A percentile compares a stretch with the other conserved stretches of the same genome.
These are phyloP conservation scores for Didymella lethalis DNA, from an alignment of 2,329 filamentous ascomycete genomes.

Conservation along the genomic window DNA sequence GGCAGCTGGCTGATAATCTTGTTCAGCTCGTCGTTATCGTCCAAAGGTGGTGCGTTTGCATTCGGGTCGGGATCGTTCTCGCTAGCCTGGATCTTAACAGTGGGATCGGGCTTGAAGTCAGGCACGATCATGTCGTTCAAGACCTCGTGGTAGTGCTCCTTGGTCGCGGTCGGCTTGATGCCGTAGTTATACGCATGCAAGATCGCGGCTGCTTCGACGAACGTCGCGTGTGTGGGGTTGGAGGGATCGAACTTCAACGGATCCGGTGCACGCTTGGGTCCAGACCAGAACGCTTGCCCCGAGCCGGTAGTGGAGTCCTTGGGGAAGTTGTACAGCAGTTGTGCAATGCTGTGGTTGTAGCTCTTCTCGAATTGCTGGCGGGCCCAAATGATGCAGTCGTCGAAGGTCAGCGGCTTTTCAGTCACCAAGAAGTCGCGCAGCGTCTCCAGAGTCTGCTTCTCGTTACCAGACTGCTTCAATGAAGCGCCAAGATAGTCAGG, in stretches of 20 bases:
- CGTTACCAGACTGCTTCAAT: constrained; percentile 90
- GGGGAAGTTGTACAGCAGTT: constrained; percentile 95
- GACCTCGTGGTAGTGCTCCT: constrained; percentile 77
- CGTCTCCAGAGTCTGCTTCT: constrained; percentile 91
- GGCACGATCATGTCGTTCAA: constrained; percentile 93
- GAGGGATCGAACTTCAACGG: constrained; percentile 85
- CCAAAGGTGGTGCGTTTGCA: constrained; percentile 66
- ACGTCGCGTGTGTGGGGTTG: constrained; percentile 86
- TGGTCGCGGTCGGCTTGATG: constrained; percentile 82
- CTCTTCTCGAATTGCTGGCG: constrained; percentile 93
- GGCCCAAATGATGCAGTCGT: constrained; percentile 97
- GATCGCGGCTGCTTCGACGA: constrained; percentile 87
- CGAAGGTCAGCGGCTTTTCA: constrained; percentile 89
- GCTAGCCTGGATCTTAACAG: constrained; percentile 95
- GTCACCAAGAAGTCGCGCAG: constrained; percentile 90
- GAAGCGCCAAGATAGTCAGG: constrained; percentile 88
- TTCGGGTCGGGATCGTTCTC: constrained; percentile 96
- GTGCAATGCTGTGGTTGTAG: constrained; percentile 95
- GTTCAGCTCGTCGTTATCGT: constrained; percentile 79
- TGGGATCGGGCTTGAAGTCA: constrained; percentile 88
- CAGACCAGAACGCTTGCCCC: constrained; percentile 95
- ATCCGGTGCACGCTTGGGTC: constrained; percentile 94
- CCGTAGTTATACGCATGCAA: constrained; percentile 98
- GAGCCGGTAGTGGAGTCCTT: constrained; percentile 89
- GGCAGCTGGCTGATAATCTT: constrained; percentile 77